Evolutionary conservation across 768 basidiomycete genomes (phyloP), one percentile per base, ranked within the genome.

Genomic region (Hypholoma sublateritium): DNA sequence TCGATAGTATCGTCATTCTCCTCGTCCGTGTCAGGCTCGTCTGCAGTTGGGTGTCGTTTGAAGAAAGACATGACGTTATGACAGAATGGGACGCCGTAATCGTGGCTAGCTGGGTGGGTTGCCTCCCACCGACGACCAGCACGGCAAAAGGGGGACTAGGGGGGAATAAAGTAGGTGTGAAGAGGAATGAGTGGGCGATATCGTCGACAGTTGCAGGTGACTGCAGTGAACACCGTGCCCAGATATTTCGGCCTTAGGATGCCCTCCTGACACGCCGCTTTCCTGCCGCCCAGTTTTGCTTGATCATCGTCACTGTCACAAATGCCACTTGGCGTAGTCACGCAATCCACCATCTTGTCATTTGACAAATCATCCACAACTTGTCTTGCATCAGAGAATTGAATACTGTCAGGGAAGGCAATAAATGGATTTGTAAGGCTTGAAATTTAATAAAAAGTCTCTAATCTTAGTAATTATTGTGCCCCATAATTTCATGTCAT

Each of bases 1-100:
- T 98, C 95, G 63, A 92, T 87, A 53, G 71, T 73, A 22, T 80
- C 82, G 68, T 91, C 84, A 66, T 84, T 73, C 65, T 87, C 85
- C 60, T 85, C 81, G 71, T 86, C 83, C 44, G 74, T 75, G 64
- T 80, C 77, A 45, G 56, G 63, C 44, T 75, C 67, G 58, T 80
- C 60, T 59, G 70, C 69, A 25, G 69, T 69, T 46, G 75, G 72
- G 57, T 78, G 77, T 59, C 74, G 73, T 65, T 74, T 76, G 62
- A 75, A 71, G 69, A 77, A 74, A 63, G 78, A 71, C 68, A 61
- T 61, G 53, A 50, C 53, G 47, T 36, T 43, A 21, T 5, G 54
- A 9, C 28, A 32, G 50, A 0, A 45, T 34, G 44, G 28, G 50
- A 35, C 22, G 57, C 36, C 53, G 28, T 34, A 56, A 37, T 45